Percentiles rank a stretch among this genome's conserved stretches.
phyloP scores from a whole-genome alignment of 495 filamentous ascomycete genomes.

The Terfezia boudieri region DNA sequence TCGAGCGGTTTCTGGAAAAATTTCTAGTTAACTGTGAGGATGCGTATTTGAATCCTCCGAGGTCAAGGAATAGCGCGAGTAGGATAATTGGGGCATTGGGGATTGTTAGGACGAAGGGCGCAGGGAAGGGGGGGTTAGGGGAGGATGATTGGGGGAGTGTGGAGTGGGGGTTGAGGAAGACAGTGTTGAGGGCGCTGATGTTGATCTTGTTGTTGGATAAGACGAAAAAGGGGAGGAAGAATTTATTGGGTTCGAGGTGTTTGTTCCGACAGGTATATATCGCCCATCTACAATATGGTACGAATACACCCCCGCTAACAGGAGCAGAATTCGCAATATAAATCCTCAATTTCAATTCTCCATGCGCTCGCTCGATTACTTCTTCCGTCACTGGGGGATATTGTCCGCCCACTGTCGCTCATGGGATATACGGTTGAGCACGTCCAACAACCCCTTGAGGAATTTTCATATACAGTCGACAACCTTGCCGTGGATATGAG shows the following conservation, averaged over 20 bases:
- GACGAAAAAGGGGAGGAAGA: conserved; percentile 21
- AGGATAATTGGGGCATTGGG: background rate
- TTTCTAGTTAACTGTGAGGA: conserved; percentile 41
- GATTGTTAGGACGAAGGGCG: background rate
- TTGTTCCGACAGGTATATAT: conserved; percentile 17
- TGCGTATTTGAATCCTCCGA: conserved; percentile 15
- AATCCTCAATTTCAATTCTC: conserved; percentile 33
- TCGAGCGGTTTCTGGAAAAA: conserved; percentile 32
- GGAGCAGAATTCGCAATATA: conserved; percentile 20
- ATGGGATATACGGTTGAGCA: conserved; percentile 33
- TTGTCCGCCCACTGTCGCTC: conserved; percentile 31
- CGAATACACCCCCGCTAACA: too few relatives aligned
- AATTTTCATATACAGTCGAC: conserved; percentile 33
- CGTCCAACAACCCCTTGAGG: conserved; percentile 34
- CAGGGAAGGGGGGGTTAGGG: conserved; percentile 4
- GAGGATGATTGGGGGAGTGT: conserved; percentile 22
- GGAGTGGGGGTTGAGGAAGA: conserved; percentile 31
- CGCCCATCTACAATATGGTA: too few relatives aligned
- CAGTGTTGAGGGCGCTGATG: conserved; percentile 37
- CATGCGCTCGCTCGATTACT: conserved; percentile 30
- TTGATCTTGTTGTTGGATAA: conserved; percentile 37
- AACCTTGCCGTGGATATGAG: conserved; percentile 44
- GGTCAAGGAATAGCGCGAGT: conserved; percentile 1
- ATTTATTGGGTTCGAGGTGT: conserved; percentile 14
- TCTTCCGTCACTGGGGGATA: conserved; percentile 37